Base-by-base conservation (phyloP, 345 rosid genomes). In the Ceriops zippeliana region DNA sequence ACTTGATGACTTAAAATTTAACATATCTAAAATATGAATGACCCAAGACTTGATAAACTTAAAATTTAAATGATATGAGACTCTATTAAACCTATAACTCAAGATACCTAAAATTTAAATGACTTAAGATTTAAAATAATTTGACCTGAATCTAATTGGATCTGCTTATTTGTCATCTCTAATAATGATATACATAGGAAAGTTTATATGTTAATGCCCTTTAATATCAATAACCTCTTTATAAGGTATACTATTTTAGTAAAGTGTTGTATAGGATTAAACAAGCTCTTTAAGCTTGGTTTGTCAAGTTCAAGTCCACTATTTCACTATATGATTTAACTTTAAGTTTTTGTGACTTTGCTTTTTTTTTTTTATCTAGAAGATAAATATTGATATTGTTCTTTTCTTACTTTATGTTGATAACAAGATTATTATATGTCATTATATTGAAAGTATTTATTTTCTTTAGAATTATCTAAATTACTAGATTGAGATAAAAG, bases 311-410 rank as follows among this genome's bases (percentile, higher is more conserved):
- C 0, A 52, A 0, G 10, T 52, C 3, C 11, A 52, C 26, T 0
- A 2, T 52, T 52, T 19, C 4, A 19, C 10, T n/a, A 0, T 52
- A n/a, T 2, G 57, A 10, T 10, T 52, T 52, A 9, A 7, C 24
- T 8, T 52, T 0, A 0, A 0, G 11, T 1, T 24, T 1, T 0
- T 2, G 4, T n/a, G 57, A n/a, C 0, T 52, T n/a, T n/a, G 0
- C 13, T 1, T 11, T 52, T 19, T n/a, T n/a, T n/a, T n/a, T 22
- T 22, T 22, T 0, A 22, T 52, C n/a, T 3, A 7, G 1, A 7
- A 52, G 24, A n/a, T 6, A 9, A 1, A n/a, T 10, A 2, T 1
- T 6, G 3, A 24, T 7, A 52, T 1, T n/a, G 0, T n/a, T n/a
- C 26, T 52, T 52, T 10, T 52, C 2, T 52, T n/a, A 52, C 7